These are phyloP conservation scores for Eucalyptus marginata DNA, from an alignment of 345 rosid species.

Conservation along the genomic window DNA sequence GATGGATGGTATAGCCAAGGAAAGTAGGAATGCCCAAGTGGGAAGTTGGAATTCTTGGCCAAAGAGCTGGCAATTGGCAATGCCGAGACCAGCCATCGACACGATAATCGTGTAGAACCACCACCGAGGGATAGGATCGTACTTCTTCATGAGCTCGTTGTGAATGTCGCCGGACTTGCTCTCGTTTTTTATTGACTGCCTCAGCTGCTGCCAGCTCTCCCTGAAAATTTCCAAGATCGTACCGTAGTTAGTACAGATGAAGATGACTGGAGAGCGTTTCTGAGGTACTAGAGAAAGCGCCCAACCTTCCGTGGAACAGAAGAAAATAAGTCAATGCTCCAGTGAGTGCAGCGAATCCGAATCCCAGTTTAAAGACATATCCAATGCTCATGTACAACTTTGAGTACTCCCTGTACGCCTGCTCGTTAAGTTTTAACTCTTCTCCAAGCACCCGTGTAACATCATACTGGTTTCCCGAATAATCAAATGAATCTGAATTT, in stretches of 20 bases:
- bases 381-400: background rate
- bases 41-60: conserved; percentile 18
- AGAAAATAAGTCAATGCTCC: background rate
- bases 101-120: conserved; percentile 14
- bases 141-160: conserved; percentile 28
- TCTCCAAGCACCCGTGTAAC: background rate
- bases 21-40: conserved; percentile 26
- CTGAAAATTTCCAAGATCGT: background rate
- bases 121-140: conserved; percentile 21
- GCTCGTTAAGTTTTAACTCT: background rate
- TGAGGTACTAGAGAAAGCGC: background rate
- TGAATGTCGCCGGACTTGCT: conserved; percentile 13
- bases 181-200: background rate
- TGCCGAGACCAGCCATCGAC: background rate
- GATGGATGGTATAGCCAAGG: conserved; percentile 7
- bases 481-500: background rate
- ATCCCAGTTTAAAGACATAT: background rate
- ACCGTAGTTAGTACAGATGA: background rate
- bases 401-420: background rate
- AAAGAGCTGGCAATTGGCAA: conserved; percentile 10
- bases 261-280: background rate
- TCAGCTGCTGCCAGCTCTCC: conserved; percentile 6
- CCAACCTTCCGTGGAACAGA: background rate
- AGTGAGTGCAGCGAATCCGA: background rate
- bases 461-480: background rate